phyloP scores from a whole-genome alignment of 1,284 basidiomycete species.

The Ceratobasidium sp. region DNA sequence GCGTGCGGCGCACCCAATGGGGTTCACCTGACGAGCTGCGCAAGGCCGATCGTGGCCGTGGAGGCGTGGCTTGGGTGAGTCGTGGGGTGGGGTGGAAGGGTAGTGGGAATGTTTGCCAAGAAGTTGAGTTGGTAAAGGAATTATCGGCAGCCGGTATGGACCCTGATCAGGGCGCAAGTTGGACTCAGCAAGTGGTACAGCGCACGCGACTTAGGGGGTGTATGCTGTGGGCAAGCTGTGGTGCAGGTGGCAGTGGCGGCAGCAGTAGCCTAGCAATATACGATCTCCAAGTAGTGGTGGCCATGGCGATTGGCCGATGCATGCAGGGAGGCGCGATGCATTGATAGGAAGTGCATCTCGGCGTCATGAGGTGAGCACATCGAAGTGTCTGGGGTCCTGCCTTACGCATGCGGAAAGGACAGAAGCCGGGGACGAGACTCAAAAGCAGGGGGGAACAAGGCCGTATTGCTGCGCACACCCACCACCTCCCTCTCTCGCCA shows the following conservation, averaged over 20 bases:
- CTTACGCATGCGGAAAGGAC: constrained; percentile 29
- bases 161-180: constrained; percentile 29
- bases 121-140: constrained; percentile 10
- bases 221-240: background rate
- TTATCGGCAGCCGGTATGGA: constrained; percentile 33
- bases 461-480: constrained; percentile 2
- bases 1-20: constrained; percentile 2
- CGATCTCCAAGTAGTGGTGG: background rate
- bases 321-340: background rate
- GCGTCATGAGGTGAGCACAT: constrained; percentile 42
- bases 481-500: constrained; percentile 13
- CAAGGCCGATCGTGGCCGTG: constrained; percentile 18
- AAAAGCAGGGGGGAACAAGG: constrained; percentile 28
- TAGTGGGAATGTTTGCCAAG: constrained; percentile 45
- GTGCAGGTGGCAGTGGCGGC: background rate
- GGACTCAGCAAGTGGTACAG: background rate
- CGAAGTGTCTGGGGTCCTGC: constrained; percentile 23
- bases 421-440: constrained; percentile 31
- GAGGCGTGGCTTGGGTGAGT: constrained; percentile 13
- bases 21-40: constrained; percentile 26
- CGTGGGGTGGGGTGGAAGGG: constrained; percentile 26
- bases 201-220: background rate
- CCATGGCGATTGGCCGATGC: constrained; percentile 21
- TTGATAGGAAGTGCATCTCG: background rate
- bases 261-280: background rate